Percentiles rank a stretch among this genome's conserved stretches.
These are phyloP conservation scores for Penicillium sp. DNA, from an alignment of 2,329 filamentous ascomycete genomes.

Conservation along the genomic window DNA sequence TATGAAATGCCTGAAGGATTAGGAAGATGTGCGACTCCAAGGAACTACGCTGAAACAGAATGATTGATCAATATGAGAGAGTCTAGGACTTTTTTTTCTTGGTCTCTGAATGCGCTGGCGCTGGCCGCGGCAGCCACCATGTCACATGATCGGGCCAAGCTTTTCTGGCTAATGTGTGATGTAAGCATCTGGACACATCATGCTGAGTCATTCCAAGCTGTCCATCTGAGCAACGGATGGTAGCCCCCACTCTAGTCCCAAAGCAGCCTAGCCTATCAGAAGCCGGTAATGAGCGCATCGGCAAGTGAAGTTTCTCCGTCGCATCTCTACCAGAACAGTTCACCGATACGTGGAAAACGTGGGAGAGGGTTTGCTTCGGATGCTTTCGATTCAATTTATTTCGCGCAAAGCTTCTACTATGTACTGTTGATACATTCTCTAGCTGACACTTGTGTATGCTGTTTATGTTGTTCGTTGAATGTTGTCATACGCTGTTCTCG, in stretches of 20 bases:
- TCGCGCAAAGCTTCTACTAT: background rate
- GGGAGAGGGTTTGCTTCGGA: slow-evolving; percentile 1
- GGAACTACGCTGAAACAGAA: background rate
- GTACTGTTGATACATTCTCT: background rate
- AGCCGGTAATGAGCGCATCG: slow-evolving; percentile 24
- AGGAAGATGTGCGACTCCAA: background rate
- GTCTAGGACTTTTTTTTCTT: background rate
- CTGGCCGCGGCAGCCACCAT: background rate
- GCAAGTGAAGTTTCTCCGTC: slow-evolving; percentile 25
- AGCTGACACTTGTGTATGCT: background rate
- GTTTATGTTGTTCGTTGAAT: background rate
- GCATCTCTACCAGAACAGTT: slow-evolving; percentile 25
- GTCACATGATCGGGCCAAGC: slow-evolving; percentile 5
- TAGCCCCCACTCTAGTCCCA: slow-evolving; percentile 35
- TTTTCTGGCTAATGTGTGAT: slow-evolving; percentile 8
- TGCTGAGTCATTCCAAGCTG: slow-evolving; percentile 7
- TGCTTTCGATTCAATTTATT: slow-evolving; percentile 1
- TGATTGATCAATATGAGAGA: background rate
- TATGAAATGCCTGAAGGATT: background rate
- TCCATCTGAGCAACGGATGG: background rate
- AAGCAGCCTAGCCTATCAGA: slow-evolving; percentile 20
- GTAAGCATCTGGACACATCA: background rate
- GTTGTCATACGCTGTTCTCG: background rate
- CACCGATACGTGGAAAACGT: slow-evolving; percentile 25
- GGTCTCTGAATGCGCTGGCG: background rate